A percentile compares a stretch with the other conserved stretches of the same genome.
Evolutionary conservation across 169 alveolate genomes (phyloP).

Genomic region (Eimeria praecox): DNA sequence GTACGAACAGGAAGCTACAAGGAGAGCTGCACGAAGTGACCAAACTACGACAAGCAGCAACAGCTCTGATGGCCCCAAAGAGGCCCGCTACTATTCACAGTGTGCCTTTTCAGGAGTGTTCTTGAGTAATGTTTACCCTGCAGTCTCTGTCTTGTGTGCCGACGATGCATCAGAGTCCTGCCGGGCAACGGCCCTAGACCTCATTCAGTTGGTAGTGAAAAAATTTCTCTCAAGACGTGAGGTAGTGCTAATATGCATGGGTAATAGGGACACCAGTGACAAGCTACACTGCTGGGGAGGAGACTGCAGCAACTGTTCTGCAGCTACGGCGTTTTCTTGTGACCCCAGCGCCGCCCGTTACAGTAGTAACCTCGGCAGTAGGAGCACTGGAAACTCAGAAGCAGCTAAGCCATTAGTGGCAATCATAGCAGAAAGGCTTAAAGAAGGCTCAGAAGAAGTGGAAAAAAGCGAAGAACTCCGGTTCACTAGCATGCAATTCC

Average conservation of each 20-base stretch:
- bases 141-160: constrained; percentile 45
- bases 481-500: not conserved
- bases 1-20: constrained; percentile 52
- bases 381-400: constrained; percentile 16
- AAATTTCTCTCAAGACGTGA: constrained; percentile 47
- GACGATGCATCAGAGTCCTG: constrained; percentile 60
- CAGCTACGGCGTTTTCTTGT: not conserved
- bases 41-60: not conserved
- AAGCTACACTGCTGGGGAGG: not conserved
- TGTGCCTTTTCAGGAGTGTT: constrained; percentile 10
- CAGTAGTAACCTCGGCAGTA: not conserved
- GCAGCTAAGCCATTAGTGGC: constrained; percentile 2
- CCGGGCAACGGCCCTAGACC: constrained; percentile 50
- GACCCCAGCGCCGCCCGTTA: not conserved
- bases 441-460: not conserved
- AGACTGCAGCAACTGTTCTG: not conserved
- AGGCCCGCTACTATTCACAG: not conserved
- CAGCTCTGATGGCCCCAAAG: not conserved
- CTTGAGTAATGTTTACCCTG: constrained; percentile 32
- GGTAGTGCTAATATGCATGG: constrained; percentile 39
- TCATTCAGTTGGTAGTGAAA: constrained; percentile 54
- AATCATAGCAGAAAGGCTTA: constrained; percentile 39
- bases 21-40: not conserved
- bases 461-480: constrained; percentile 73
- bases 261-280: not conserved